phyloP scores from a whole-genome alignment of 2,329 filamentous ascomycete genomes.

The Botrytis hyacinthi region DNA sequence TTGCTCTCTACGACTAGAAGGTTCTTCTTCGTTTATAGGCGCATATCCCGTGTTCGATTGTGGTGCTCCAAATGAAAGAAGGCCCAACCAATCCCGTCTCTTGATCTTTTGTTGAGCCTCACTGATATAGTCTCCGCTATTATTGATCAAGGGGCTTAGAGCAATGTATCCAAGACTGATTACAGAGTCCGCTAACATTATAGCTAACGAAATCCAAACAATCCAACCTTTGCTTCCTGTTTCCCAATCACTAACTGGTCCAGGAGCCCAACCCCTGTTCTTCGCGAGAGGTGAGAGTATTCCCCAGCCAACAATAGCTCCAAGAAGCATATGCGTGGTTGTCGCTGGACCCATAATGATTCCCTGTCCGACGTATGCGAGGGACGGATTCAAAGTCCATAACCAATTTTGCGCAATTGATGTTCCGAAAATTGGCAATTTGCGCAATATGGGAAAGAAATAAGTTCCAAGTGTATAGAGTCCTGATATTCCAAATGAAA shows the following conservation, averaged over 20 bases:
- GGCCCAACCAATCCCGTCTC: conserved; percentile 36
- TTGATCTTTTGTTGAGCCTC: conserved; percentile 31
- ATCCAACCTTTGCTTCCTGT: conserved; percentile 97
- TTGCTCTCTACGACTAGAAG: conserved; percentile 22
- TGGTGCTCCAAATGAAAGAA: conserved; percentile 26
- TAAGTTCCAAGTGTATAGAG: conserved; percentile 79
- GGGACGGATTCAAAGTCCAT: conserved; percentile 93
- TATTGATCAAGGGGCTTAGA: conserved; percentile 57
- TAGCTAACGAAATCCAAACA: conserved; percentile 91
- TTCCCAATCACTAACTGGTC: conserved; percentile 83
- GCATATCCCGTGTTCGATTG: conserved; percentile 33
- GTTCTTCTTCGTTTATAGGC: conserved; percentile 27
- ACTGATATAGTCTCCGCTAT: conserved; percentile 43
- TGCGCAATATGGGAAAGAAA: conserved; percentile 81
- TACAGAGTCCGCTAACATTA: conserved; percentile 93
- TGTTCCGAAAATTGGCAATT: conserved; percentile 81
- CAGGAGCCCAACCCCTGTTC: conserved; percentile 81
- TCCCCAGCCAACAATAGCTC: conserved; percentile 86
- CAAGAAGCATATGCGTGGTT: conserved; percentile 91
- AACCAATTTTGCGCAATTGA: conserved; percentile 77
- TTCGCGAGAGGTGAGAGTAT: conserved; percentile 88
- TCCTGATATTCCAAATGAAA: conserved; percentile 59
- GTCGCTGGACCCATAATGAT: conserved; percentile 98
- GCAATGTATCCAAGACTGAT: conserved; percentile 82
- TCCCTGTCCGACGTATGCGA: conserved; percentile 96